Evolutionary conservation across 306 rosid genomes (phyloP).

Genomic region (Psophocarpus tetragonolobus): DNA sequence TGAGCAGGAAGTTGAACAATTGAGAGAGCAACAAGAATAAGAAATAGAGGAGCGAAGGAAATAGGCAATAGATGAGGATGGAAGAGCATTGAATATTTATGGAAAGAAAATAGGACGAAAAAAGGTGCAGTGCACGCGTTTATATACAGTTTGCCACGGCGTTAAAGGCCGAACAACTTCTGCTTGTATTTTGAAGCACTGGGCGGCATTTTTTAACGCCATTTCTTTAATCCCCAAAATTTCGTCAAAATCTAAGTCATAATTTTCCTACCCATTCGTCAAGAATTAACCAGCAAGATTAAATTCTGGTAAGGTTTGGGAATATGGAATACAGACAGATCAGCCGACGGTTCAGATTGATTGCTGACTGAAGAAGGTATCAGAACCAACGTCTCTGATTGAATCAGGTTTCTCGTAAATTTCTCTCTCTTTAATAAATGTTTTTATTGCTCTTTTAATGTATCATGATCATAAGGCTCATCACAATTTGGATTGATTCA

Average conservation of each 20-base stretch:
- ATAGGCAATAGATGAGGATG: conserved; percentile 27
- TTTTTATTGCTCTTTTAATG: too few relatives aligned
- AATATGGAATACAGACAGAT: not conserved
- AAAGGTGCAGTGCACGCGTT: conserved; percentile 33
- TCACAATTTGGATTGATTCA: too few relatives aligned
- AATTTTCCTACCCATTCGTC: conserved; percentile 8
- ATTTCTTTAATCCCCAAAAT: conserved; percentile 27
- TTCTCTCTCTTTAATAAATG: not conserved
- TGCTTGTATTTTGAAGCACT: conserved; percentile 27
- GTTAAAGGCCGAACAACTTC: conserved; percentile 40
- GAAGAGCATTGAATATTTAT: conserved; percentile 33
- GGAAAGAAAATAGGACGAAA: not conserved
- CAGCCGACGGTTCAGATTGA: conserved; percentile 34
- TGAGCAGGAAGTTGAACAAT: conserved; percentile 35
- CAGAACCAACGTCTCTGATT: conserved; percentile 15
- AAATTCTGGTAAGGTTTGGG: not conserved
- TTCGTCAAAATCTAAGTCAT: conserved; percentile 13
- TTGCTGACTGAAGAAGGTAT: conserved; percentile 22
- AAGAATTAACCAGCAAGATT: not conserved
- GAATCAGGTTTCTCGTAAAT: not conserved
- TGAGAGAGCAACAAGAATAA: not conserved
- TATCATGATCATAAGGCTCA: too few relatives aligned
- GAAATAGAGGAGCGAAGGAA: conserved; percentile 21
- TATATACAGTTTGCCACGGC: conserved; percentile 49
- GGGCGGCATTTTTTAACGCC: conserved; percentile 30